Evolutionary conservation across 768 basidiomycete genomes (phyloP).

Genomic region (Leccinum fibrillosum): DNA sequence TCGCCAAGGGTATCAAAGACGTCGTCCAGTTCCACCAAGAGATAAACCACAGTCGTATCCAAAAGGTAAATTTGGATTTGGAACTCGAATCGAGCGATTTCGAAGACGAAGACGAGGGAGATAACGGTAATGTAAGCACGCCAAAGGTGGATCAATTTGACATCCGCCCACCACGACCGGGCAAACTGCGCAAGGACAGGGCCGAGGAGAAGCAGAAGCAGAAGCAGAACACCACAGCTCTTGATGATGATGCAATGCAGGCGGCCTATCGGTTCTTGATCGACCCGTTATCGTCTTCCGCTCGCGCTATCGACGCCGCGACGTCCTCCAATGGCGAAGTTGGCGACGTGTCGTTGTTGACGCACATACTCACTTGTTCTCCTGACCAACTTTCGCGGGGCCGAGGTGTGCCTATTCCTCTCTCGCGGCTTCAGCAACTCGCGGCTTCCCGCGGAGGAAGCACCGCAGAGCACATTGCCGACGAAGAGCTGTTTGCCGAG

Average conservation of each 20-base stretch:
- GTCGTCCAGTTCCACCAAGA: constrained; percentile 67
- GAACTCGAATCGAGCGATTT: constrained; percentile 33
- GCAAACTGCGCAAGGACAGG: constrained; percentile 32
- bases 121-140: constrained; percentile 11
- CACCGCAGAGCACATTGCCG: constrained; percentile 46
- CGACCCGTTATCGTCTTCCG: constrained; percentile 46
- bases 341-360: constrained; percentile 36
- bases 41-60: constrained; percentile 46
- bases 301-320: constrained; percentile 13
- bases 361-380: constrained; percentile 53
- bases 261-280: constrained; percentile 56
- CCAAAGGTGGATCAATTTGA: not conserved
- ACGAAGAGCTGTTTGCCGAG: constrained; percentile 69
- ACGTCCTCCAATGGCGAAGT: constrained; percentile 10
- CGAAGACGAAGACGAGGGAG: constrained; percentile 31
- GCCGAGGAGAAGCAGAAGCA: constrained; percentile 8
- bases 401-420: constrained; percentile 28
- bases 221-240: not conserved
- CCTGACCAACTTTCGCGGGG: constrained; percentile 26
- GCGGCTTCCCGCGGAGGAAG: constrained; percentile 55
- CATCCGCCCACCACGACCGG: constrained; percentile 6
- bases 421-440: constrained; percentile 68
- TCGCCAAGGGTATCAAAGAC: constrained; percentile 67
- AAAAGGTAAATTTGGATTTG: constrained; percentile 37
- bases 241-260: constrained; percentile 32